Percentiles rank a stretch among this genome's conserved stretches.
Conservation (phyloP, 163 green algal species). For the Scenedesmus sp. region DNA sequence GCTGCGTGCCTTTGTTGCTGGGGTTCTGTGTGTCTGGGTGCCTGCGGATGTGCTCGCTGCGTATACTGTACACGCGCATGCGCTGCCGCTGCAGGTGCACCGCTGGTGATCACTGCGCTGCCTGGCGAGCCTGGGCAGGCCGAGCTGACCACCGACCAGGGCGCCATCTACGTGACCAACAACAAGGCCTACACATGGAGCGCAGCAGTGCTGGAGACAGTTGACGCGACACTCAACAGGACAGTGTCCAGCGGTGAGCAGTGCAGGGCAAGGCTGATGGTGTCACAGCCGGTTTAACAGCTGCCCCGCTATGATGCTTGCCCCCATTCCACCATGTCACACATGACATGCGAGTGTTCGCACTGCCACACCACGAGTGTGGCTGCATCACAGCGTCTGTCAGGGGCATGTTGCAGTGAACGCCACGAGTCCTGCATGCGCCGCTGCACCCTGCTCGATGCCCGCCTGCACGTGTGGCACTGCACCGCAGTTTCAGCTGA, state of each 20-base stretch:
- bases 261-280: background rate
- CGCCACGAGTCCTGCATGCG: too few species aligned
- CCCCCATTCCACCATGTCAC: too few species aligned
- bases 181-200: constrained; percentile 96
- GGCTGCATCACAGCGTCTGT: too few species aligned
- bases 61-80: too few species aligned
- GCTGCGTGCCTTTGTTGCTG: background rate
- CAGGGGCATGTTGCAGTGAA: too few species aligned
- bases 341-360: too few species aligned
- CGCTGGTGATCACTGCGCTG: constrained; percentile 88
- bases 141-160: constrained; percentile 98
- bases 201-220: constrained; percentile 97
- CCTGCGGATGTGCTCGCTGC: too few species aligned
- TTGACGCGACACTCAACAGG: constrained; percentile 96
- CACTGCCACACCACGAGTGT: too few species aligned
- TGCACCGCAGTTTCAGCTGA: too few species aligned
- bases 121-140: constrained; percentile 80
- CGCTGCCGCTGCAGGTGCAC: constrained; percentile 69
- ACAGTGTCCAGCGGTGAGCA: constrained; percentile 86
- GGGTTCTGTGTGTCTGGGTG: background rate
- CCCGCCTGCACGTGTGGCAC: too few species aligned
- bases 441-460: too few species aligned
- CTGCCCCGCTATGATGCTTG: background rate
- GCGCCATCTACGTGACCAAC: constrained; percentile 97
- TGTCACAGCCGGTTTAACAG: background rate